Conservation (phyloP, 352 stramenopile genomes). For the Pythium plurisporium region DNA sequence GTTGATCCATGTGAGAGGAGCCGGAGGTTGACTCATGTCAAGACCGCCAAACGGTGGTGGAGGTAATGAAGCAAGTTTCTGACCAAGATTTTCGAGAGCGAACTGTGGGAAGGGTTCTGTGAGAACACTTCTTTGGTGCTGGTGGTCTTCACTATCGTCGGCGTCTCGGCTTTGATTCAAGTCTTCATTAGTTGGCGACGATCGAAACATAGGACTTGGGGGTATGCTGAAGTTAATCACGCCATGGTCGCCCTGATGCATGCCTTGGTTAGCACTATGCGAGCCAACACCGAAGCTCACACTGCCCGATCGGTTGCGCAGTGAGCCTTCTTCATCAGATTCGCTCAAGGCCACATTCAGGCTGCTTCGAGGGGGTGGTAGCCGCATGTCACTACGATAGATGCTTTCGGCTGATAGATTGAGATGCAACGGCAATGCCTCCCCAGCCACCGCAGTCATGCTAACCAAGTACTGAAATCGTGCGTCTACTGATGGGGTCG, state of each 20-base stretch:
- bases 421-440: conserved; percentile 42
- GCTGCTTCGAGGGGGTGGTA: conserved; percentile 22
- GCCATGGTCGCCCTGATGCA: too few species aligned
- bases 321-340: neutral
- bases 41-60: conserved; percentile 33
- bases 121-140: neutral
- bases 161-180: too few species aligned
- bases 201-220: neutral
- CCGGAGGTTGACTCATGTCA: conserved; percentile 47
- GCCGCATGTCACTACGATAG: conserved; percentile 33
- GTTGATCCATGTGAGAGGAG: conserved; percentile 19
- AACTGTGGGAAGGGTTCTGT: neutral
- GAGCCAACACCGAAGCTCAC: too few species aligned
- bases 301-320: too few species aligned
- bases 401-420: conserved; percentile 31
- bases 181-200: neutral
- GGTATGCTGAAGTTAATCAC: conserved; percentile 4
- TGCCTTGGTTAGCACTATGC: too few species aligned
- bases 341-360: conserved; percentile 4
- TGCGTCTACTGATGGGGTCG: conserved; percentile 38
- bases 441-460: conserved; percentile 37
- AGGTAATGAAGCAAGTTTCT: conserved; percentile 25
- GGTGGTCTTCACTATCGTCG: too few species aligned
- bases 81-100: conserved; percentile 20
- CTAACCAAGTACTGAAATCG: conserved; percentile 45